Conservation (phyloP, 306 rosid species). For the Hylodesmum podocarpum region DNA sequence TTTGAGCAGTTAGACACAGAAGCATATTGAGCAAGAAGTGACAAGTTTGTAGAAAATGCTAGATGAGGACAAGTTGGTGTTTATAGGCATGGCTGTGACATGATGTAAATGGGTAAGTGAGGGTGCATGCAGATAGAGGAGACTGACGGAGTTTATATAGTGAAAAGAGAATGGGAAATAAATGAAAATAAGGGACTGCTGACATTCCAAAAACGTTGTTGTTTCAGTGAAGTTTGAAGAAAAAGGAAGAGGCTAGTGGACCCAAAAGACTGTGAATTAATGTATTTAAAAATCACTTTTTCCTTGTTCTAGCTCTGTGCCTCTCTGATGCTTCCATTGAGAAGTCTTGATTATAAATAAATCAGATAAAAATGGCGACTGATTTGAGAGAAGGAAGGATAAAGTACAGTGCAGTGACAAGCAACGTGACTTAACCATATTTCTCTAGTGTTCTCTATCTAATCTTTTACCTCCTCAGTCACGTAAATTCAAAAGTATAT, state of each 20-base stretch:
- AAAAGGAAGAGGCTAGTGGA: slow-evolving; percentile 30
- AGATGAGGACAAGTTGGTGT: not conserved
- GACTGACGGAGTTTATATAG: slow-evolving; percentile 46
- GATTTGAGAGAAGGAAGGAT: slow-evolving; percentile 58
- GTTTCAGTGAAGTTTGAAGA: slow-evolving; percentile 37
- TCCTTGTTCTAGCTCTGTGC: not conserved
- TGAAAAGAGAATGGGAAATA: slow-evolving; percentile 20
- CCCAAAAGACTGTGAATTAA: slow-evolving; percentile 33
- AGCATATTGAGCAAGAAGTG: slow-evolving; percentile 45
- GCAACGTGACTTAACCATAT: slow-evolving; percentile 70
- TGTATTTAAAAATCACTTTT: not conserved
- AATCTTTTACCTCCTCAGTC: slow-evolving; percentile 74
- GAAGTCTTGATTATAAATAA: slow-evolving; percentile 35
- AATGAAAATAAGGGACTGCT: slow-evolving; percentile 31
- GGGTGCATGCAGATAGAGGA: slow-evolving; percentile 20
- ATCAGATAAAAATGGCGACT: slow-evolving; percentile 40
- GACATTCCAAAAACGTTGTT: slow-evolving; percentile 50
- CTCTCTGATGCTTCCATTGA: slow-evolving; percentile 19
- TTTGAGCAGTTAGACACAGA: slow-evolving; percentile 6
- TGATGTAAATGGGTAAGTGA: slow-evolving; percentile 47
- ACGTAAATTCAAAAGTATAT: slow-evolving; percentile 57
- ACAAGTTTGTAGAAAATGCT: slow-evolving; percentile 1
- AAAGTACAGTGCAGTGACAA: slow-evolving; percentile 44
- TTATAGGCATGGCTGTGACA: slow-evolving; percentile 32
- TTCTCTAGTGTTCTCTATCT: slow-evolving; percentile 39